phyloP scores from a whole-genome alignment of 1,284 basidiomycete genomes.

The Trichosporon ovoides region DNA sequence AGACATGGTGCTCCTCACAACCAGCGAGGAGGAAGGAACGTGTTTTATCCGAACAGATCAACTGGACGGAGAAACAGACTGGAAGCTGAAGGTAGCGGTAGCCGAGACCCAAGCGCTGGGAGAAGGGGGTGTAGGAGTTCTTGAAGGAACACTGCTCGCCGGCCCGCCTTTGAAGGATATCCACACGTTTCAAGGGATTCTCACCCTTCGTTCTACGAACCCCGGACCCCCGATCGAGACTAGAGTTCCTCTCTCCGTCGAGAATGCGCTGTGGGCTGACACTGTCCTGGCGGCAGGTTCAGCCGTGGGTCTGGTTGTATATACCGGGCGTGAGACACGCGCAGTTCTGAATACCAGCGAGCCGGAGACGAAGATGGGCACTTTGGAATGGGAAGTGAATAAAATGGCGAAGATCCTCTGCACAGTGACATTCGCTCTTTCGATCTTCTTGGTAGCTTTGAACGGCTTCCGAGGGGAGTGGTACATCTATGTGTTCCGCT shows the following conservation, averaged over 20 bases:
- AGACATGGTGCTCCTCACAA: constrained; percentile 84
- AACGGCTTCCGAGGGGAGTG: constrained; percentile 95
- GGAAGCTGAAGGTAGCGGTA: constrained; percentile 92
- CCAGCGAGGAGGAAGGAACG: constrained; percentile 72
- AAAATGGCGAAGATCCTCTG: constrained; percentile 95
- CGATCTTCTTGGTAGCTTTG: constrained; percentile 82
- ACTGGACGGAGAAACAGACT: constrained; percentile 97
- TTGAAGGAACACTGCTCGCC: constrained; percentile 82
- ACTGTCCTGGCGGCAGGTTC: constrained; percentile 94
- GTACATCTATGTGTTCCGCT: constrained; percentile 95
- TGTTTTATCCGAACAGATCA: constrained; percentile 98
- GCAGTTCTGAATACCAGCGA: constrained; percentile 99
- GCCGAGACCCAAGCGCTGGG: constrained; percentile 72
- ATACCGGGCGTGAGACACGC: constrained; percentile 89
- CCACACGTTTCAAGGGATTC: constrained; percentile 88
- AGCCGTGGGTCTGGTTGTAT: constrained; percentile 86
- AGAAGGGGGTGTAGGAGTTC: constrained; percentile 61
- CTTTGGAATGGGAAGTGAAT: constrained; percentile 93
- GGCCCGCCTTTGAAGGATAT: constrained; percentile 96
- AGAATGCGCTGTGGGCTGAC: constrained; percentile 96
- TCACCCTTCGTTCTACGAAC: constrained; percentile 61
- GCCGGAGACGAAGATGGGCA: constrained; percentile 88
- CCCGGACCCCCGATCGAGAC: constrained; percentile 56
- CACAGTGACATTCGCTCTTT: constrained; percentile 85
- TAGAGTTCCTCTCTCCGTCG: constrained; percentile 76